Conservation (phyloP, 768 basidiomycete genomes). For the Crassisporium funariophilum region DNA sequence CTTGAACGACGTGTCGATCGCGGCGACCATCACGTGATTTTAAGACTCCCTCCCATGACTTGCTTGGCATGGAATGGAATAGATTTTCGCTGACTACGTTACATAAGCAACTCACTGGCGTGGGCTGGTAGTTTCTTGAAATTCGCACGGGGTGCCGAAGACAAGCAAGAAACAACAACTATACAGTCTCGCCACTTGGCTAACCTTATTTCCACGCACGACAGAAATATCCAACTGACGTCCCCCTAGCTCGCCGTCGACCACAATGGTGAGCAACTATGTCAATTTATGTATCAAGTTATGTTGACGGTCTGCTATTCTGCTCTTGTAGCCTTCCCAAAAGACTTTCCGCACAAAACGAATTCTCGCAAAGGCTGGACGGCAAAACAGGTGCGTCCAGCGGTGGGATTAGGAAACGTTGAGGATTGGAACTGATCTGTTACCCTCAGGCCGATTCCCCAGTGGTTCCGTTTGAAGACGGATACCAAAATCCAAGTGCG, state of each 20-base stretch:
- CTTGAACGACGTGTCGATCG: conserved; percentile 12
- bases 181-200: conserved; percentile 32
- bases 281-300: conserved; percentile 6
- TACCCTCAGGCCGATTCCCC: conserved; percentile 82
- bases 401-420: not conserved
- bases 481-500: conserved; percentile 92
- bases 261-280: conserved; percentile 52
- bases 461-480: conserved; percentile 98
- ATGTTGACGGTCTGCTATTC: conserved; percentile 5
- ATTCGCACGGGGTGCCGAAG: not conserved
- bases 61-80: too few species aligned
- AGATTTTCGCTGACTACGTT: too few species aligned
- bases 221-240: conserved; percentile 25
- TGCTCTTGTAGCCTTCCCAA: conserved; percentile 85
- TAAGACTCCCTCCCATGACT: not conserved
- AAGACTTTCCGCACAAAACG: conserved; percentile 98
- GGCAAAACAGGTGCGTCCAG: conserved; percentile 86
- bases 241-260: conserved; percentile 37
- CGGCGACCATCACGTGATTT: not conserved
- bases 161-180: conserved; percentile 27
- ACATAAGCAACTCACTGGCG: too few species aligned
- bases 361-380: conserved; percentile 92
- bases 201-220: conserved; percentile 35
- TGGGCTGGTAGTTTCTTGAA: too few species aligned
- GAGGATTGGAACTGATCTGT: conserved; percentile 5